Conservation (phyloP, 2,329 filamentous ascomycete species). For the Aspergillus texensis region DNA sequence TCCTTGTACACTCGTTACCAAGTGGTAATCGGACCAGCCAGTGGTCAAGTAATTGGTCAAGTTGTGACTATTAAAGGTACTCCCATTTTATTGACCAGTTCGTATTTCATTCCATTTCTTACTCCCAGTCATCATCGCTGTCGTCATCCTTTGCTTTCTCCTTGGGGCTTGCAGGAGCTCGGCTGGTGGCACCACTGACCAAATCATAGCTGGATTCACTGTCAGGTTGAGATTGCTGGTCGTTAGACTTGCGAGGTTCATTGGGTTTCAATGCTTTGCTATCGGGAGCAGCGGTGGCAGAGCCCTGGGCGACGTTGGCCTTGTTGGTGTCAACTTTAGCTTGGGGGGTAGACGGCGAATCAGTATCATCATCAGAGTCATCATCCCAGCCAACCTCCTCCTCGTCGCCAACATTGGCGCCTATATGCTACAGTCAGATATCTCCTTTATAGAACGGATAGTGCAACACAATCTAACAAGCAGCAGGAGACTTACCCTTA, state of each 20-base stretch:
- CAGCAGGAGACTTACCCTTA: constrained; percentile 66
- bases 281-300: constrained; percentile 36
- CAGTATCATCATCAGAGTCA: constrained; percentile 64
- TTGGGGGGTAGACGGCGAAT: constrained; percentile 47
- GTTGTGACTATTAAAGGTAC: not conserved
- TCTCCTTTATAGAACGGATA: not conserved
- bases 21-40: constrained; percentile 19
- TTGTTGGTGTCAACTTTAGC: constrained; percentile 39
- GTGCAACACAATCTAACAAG: constrained; percentile 10
- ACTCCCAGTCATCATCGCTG: constrained; percentile 79
- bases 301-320: constrained; percentile 26
- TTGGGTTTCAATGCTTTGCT: constrained; percentile 60
- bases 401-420: constrained; percentile 64
- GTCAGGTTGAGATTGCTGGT: constrained; percentile 86
- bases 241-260: constrained; percentile 73
- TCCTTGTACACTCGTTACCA: constrained; percentile 11
- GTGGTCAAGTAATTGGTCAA: constrained; percentile 12
- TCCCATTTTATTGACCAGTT: not conserved
- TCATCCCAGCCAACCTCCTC: constrained; percentile 72
- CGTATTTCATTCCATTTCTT: constrained; percentile 26
- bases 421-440: constrained; percentile 21
- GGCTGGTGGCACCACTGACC: constrained; percentile 78
- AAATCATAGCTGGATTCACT: constrained; percentile 97
- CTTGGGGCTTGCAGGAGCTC: constrained; percentile 69
- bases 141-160: constrained; percentile 56